phyloP scores from a whole-genome alignment of 1,284 basidiomycete species.

The Boletus semigastroideus region DNA sequence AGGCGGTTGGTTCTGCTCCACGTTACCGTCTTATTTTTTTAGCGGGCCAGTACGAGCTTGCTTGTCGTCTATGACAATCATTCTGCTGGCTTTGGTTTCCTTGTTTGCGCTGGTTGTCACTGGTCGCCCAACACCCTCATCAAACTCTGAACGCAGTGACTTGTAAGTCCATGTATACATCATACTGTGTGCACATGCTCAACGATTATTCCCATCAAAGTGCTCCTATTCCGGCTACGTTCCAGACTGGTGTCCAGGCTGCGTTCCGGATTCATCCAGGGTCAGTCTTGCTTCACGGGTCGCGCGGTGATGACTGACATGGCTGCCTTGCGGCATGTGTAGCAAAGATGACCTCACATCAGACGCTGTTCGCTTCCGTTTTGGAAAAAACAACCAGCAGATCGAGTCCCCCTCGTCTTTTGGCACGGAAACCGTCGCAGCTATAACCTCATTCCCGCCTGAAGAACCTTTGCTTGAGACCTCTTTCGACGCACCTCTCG shows the following conservation, averaged over 20 bases:
- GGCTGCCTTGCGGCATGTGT: slow-evolving; percentile 3
- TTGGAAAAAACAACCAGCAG: slow-evolving; percentile 9
- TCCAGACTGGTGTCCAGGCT: slow-evolving; percentile 39
- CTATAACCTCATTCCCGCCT: slow-evolving; percentile 6
- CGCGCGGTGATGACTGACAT: slow-evolving; percentile 9
- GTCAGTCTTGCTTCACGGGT: slow-evolving; percentile 32
- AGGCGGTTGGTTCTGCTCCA: slow-evolving; percentile 29
- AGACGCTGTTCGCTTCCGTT: slow-evolving; percentile 16
- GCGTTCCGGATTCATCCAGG: slow-evolving; percentile 39
- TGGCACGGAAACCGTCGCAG: slow-evolving; percentile 1
- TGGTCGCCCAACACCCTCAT: slow-evolving; percentile 38
- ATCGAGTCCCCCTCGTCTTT: slow-evolving; percentile 8
- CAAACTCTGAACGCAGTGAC: slow-evolving; percentile 9
- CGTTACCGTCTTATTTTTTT: slow-evolving; percentile 9
- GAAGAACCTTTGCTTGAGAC: not conserved
- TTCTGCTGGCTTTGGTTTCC: slow-evolving; percentile 42
- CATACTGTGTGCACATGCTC: slow-evolving; percentile 11
- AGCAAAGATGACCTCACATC: slow-evolving; percentile 18
- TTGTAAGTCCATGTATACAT: slow-evolving; percentile 24
- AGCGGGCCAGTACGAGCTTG: not conserved
- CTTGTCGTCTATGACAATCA: slow-evolving; percentile 38
- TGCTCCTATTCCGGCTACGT: slow-evolving; percentile 19
- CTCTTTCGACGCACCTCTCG: not conserved
- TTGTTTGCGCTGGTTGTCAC: slow-evolving; percentile 48
- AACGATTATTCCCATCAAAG: slow-evolving; percentile 12